A percentile compares a stretch with the other conserved stretches of the same genome.
Conservation (phyloP, 345 rosid genomes). For the Eucalyptus pauciflora region DNA sequence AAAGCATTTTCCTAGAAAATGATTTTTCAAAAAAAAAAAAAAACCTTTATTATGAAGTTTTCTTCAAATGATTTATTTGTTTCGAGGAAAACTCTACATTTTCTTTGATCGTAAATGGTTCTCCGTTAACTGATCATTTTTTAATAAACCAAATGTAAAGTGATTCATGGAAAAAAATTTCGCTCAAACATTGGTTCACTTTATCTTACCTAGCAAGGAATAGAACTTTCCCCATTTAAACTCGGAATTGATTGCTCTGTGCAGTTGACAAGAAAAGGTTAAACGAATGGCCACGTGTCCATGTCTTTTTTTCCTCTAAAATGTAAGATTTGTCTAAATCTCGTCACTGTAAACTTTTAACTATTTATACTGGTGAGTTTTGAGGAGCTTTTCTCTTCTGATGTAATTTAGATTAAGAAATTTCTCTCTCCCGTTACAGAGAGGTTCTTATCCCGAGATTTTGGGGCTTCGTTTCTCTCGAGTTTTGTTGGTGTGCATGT, state of each 20-base stretch:
- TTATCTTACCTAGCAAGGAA: not conserved
- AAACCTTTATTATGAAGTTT: not conserved
- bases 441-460: too few relatives aligned
- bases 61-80: too few relatives aligned
- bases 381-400: not conserved
- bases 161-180: too few relatives aligned
- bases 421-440: too few relatives aligned
- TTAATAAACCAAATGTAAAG: too few relatives aligned
- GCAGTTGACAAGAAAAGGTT: not conserved
- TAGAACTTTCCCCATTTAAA: not conserved
- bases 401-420: too few relatives aligned
- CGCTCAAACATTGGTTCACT: not conserved
- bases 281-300: not conserved
- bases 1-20: too few relatives aligned
- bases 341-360: not conserved
- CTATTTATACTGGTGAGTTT: not conserved
- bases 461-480: too few relatives aligned
- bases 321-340: not conserved
- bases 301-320: not conserved
- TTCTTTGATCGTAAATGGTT: too few relatives aligned
- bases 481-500: too few relatives aligned
- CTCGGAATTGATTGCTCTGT: not conserved
- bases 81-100: fast-evolving
- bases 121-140: fast-evolving
- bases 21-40: too few relatives aligned